A percentile compares a stretch with the other conserved stretches of the same genome.
Conservation (phyloP, 169 alveolate genomes). For the Plasmodium fragile region DNA sequence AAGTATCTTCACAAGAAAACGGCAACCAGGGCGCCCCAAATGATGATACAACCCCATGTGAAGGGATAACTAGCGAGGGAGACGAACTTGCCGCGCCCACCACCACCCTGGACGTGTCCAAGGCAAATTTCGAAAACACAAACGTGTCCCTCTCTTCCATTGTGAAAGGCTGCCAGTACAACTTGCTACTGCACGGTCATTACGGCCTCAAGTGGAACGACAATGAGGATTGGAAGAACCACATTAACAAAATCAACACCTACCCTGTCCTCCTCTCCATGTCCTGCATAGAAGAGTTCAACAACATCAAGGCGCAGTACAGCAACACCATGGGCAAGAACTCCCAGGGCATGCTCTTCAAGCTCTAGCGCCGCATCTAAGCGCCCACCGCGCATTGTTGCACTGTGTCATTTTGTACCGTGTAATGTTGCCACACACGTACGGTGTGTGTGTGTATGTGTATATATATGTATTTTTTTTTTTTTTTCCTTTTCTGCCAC, state of each 20-base stretch:
- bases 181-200: conserved; percentile 46
- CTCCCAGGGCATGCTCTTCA: conserved; percentile 46
- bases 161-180: conserved; percentile 71
- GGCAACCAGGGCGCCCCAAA: background rate
- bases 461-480: background rate
- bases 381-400: too few species aligned
- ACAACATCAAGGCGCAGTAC: conserved; percentile 52
- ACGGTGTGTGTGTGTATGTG: background rate
- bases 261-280: conserved; percentile 65
- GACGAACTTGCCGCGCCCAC: background rate
- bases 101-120: conserved; percentile 9
- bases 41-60: background rate
- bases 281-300: conserved; percentile 71
- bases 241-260: conserved; percentile 51
- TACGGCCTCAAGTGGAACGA: conserved; percentile 69
- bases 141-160: conserved; percentile 42
- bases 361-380: background rate
- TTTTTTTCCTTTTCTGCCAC: background rate
- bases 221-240: conserved; percentile 46
- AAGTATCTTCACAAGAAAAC: background rate
- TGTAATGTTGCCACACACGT: background rate
- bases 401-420: background rate
- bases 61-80: conserved; percentile 9
- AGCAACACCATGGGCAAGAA: conserved; percentile 29
- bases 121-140: conserved; percentile 32